Evolutionary conservation across 108 stramenopile species (phyloP).

Genomic region (Nannochloropsis salina): DNA sequence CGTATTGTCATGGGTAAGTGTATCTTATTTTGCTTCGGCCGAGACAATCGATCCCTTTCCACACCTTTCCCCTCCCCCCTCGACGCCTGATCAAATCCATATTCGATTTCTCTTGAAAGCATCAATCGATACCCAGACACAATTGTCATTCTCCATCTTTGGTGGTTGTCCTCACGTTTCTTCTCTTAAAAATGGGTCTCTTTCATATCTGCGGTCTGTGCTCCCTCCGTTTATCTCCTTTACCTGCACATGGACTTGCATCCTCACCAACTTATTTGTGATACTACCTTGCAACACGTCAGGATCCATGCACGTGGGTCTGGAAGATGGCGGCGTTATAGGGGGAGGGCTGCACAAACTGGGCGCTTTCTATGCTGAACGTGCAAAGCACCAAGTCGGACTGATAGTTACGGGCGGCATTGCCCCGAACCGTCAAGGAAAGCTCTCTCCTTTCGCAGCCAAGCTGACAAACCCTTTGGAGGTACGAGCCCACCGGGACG

Average conservation of each 20-base stretch:
- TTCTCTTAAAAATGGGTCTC: too few species aligned
- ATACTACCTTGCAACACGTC: background rate
- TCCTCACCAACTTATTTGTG: too few species aligned
- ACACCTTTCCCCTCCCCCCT: too few species aligned
- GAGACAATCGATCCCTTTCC: too few species aligned
- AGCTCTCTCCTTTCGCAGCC: slow-evolving; percentile 81
- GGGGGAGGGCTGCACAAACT: slow-evolving; percentile 69
- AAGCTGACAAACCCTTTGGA: slow-evolving; percentile 73
- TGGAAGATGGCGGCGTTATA: slow-evolving; percentile 68
- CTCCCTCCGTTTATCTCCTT: too few species aligned
- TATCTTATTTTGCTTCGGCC: background rate
- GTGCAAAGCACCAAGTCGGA: slow-evolving; percentile 84
- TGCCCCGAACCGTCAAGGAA: slow-evolving; percentile 81
- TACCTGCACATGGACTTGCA: too few species aligned
- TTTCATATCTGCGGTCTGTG: too few species aligned
- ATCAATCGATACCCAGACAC: too few species aligned
- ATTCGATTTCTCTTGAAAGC: too few species aligned
- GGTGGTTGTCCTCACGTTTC: too few species aligned
- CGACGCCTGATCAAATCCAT: too few species aligned
- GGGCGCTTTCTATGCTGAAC: slow-evolving; percentile 82
- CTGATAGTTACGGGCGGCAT: slow-evolving; percentile 98
- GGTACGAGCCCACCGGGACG: slow-evolving; percentile 71
- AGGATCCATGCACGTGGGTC: slow-evolving; percentile 86
- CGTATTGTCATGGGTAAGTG: slow-evolving; percentile 74
- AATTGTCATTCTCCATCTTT: too few species aligned